Conservation (phyloP, 2,329 filamentous ascomycete genomes). For the Coniochaeta hoffmannii region DNA sequence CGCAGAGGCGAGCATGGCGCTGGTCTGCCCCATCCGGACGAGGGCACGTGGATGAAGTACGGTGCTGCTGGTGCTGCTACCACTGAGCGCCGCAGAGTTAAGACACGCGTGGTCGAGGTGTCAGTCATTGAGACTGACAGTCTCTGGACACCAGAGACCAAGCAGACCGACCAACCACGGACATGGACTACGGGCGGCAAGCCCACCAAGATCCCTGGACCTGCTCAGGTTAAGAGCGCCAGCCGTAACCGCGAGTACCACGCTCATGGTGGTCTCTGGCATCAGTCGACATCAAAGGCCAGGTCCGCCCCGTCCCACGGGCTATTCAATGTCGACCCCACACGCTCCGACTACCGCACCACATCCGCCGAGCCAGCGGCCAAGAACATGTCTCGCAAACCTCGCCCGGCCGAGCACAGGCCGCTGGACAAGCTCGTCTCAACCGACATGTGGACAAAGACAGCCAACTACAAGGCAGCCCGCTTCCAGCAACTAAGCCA, state of each 20-base stretch:
- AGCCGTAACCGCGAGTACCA: conserved; percentile 7
- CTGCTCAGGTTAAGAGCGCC: conserved; percentile 7
- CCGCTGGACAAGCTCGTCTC: conserved; percentile 2
- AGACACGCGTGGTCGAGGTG: conserved; percentile 18
- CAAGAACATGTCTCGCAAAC: conserved; percentile 12
- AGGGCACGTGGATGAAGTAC: conserved; percentile 27
- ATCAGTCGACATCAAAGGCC: not conserved
- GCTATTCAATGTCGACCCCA: not conserved
- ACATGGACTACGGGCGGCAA: conserved; percentile 6
- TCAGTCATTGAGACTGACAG: conserved; percentile 20
- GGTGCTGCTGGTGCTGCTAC: conserved; percentile 16
- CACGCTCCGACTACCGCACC: conserved; percentile 7
- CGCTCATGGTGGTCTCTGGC: conserved; percentile 14
- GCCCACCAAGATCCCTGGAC: conserved; percentile 9
- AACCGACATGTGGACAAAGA: not conserved
- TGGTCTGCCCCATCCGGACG: conserved; percentile 29
- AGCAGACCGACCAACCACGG: not conserved
- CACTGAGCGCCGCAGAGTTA: conserved; percentile 18
- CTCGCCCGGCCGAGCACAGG: not conserved
- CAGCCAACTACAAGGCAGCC: not conserved
- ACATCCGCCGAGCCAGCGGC: conserved; percentile 15
- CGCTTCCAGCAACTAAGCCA: conserved; percentile 1
- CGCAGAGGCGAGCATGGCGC: conserved; percentile 6
- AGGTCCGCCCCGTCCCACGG: not conserved
- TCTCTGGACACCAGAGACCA: conserved; percentile 11